Conservation (phyloP, 2,329 filamentous ascomycete genomes). For the Epichloe sibirici region DNA sequence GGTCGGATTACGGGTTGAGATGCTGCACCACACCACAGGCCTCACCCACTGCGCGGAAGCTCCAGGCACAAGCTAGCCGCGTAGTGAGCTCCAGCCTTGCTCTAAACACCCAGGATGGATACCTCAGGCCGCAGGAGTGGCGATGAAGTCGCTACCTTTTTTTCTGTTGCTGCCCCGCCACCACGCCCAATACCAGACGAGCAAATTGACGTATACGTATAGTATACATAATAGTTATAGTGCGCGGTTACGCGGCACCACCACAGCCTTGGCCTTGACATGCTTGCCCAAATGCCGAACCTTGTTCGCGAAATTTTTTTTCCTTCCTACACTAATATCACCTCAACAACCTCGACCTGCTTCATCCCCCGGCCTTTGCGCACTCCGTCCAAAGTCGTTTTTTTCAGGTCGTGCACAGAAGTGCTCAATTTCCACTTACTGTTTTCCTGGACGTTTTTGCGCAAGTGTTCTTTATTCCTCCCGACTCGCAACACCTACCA, state of each 20-base stretch:
- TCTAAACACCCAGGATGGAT: not conserved
- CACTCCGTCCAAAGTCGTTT: not conserved
- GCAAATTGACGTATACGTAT: not conserved
- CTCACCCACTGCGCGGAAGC: slow-evolving; percentile 9
- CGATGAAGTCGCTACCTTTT: too few species aligned
- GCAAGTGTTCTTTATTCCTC: not conserved
- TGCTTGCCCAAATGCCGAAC: not conserved
- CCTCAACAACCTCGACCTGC: not conserved
- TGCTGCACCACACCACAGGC: slow-evolving; percentile 5
- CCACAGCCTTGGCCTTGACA: not conserved
- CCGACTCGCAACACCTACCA: not conserved
- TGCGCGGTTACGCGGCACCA: not conserved
- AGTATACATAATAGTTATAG: too few species aligned
- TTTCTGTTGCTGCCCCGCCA: too few species aligned
- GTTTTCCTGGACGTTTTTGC: not conserved
- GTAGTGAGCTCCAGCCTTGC: slow-evolving; percentile 6
- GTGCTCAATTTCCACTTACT: not conserved
- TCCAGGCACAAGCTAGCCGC: slow-evolving; percentile 13
- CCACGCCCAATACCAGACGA: not conserved
- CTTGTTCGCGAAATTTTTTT: not conserved
- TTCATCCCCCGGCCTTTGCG: not conserved
- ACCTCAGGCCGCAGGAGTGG: slow-evolving; percentile 3
- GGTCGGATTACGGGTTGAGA: not conserved
- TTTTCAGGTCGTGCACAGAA: not conserved
- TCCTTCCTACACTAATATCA: not conserved